phyloP scores from a whole-genome alignment of 805 yeast genomes.

The Yamadazyma nakazawae region DNA sequence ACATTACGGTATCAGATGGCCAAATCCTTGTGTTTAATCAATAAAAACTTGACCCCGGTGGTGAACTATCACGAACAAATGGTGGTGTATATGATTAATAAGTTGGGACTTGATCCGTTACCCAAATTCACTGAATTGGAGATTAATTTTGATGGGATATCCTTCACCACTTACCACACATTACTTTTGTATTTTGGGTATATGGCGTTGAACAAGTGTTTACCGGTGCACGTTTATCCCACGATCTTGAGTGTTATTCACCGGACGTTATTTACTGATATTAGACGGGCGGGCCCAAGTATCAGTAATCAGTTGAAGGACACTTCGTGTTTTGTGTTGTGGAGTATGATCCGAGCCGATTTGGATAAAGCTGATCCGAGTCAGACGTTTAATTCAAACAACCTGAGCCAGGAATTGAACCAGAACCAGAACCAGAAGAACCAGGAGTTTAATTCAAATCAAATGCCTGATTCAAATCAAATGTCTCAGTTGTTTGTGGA shows the following conservation, averaged over 20 bases:
- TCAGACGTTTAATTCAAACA: too few relatives aligned
- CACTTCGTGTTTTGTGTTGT: constrained; percentile 77
- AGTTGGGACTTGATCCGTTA: constrained; percentile 23
- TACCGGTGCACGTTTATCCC: constrained; percentile 23
- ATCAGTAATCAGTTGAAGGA: constrained; percentile 75
- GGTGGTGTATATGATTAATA: constrained; percentile 25
- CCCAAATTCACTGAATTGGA: not conserved
- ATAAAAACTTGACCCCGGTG: constrained; percentile 27
- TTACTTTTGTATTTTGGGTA: constrained; percentile 54
- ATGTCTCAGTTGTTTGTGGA: constrained; percentile 27
- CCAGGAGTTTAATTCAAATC: too few relatives aligned
- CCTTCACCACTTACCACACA: constrained; percentile 52
- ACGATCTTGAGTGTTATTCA: constrained; percentile 38
- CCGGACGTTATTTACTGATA: constrained; percentile 53
- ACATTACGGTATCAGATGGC: constrained; percentile 63
- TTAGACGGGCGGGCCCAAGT: constrained; percentile 46
- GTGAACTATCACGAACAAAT: constrained; percentile 44
- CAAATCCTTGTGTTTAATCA: constrained; percentile 56
- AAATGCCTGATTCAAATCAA: too few relatives aligned
- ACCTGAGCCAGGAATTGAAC: too few relatives aligned
- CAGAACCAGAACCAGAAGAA: too few relatives aligned
- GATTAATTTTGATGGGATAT: constrained; percentile 5
- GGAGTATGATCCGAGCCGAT: constrained; percentile 60
- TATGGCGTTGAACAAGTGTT: constrained; percentile 23
- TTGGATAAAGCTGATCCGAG: too few relatives aligned